Percentiles rank a stretch among this genome's conserved stretches.
These are phyloP conservation scores for Beauveria bassiana DNA, from an alignment of 2,329 filamentous ascomycete species.

Conservation along the genomic window DNA sequence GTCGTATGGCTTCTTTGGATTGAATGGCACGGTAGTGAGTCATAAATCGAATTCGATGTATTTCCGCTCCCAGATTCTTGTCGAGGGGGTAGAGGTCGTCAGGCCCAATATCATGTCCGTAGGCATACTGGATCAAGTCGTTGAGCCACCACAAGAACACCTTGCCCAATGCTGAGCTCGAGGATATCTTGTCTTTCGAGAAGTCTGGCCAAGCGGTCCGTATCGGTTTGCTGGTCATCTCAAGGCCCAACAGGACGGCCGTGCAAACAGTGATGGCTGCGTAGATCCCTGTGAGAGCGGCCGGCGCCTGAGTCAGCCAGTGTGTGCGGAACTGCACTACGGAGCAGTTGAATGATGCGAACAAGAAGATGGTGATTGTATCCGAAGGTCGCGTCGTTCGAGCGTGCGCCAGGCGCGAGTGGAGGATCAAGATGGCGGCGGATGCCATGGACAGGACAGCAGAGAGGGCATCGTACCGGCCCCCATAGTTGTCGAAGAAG, in stretches of 20 bases:
- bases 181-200: neutral
- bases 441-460: neutral
- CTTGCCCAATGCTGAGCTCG: neutral
- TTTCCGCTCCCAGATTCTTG: neutral
- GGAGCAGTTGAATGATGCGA: neutral
- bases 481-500: neutral
- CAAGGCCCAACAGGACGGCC: neutral
- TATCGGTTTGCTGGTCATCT: neutral
- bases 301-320: neutral
- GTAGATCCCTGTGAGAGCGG: neutral
- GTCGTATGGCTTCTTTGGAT: neutral
- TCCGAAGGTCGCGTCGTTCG: neutral
- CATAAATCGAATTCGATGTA: neutral
- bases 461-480: neutral
- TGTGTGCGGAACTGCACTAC: slow-evolving; percentile 1
- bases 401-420: neutral
- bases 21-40: neutral
- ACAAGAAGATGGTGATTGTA: neutral
- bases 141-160: slow-evolving; percentile 6
- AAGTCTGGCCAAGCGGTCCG: neutral
- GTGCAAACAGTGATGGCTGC: neutral
- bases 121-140: slow-evolving; percentile 1
- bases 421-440: neutral
- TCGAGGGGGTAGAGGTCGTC: slow-evolving; percentile 3
- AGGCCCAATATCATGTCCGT: neutral